Evolutionary conservation across 257 asterid species (phyloP).

Genomic region (Nicotiana attenuata): DNA sequence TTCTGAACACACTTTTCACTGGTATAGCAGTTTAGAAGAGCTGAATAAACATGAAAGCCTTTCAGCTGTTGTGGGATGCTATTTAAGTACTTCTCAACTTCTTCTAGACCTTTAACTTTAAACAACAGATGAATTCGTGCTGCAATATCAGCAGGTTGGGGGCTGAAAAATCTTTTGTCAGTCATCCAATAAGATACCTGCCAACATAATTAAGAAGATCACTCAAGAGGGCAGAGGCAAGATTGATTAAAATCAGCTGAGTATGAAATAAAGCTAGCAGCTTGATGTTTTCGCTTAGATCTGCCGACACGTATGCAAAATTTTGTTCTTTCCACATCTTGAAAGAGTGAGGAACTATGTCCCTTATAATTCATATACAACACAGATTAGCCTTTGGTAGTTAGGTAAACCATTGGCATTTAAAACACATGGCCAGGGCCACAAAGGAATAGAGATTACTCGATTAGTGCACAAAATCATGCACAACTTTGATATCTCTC

Average conservation of each 20-base stretch:
- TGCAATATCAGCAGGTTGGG: conserved; percentile 34
- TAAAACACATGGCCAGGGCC: background rate
- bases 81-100: conserved; percentile 44
- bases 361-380: background rate
- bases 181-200: conserved; percentile 80
- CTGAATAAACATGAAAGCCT: conserved; percentile 26
- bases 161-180: conserved; percentile 30
- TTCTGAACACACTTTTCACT: conserved; percentile 44
- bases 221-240: background rate
- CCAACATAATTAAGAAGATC: background rate
- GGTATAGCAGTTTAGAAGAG: conserved; percentile 66
- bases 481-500: background rate
- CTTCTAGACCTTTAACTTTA: conserved; percentile 45
- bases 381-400: background rate
- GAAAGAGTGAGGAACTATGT: background rate
- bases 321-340: background rate
- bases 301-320: background rate
- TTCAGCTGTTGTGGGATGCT: conserved; percentile 35
- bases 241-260: background rate
- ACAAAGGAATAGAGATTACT: background rate
- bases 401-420: background rate
- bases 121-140: conserved; percentile 42
- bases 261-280: conserved; percentile 1
- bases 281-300: background rate
- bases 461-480: background rate